Conservation (phyloP, 1,284 basidiomycete species). For the Albatrellus sp. region DNA sequence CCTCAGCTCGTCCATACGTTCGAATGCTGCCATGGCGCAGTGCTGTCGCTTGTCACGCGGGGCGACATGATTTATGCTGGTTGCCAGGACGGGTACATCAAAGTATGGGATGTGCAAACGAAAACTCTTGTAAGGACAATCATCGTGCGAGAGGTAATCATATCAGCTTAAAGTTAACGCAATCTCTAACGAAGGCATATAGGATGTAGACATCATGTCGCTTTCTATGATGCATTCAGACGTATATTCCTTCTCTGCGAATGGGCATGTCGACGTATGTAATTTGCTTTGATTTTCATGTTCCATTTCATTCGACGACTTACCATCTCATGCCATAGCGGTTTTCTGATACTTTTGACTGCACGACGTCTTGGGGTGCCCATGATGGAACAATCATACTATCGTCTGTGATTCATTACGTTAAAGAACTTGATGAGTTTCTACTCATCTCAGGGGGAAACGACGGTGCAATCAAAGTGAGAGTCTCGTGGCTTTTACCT, state of each 20-base stretch:
- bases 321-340: slow-evolving; percentile 27
- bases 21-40: slow-evolving; percentile 52
- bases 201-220: slow-evolving; percentile 71
- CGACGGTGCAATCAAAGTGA: slow-evolving; percentile 73
- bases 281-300: not conserved
- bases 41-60: slow-evolving; percentile 68
- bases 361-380: slow-evolving; percentile 68
- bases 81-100: slow-evolving; percentile 88
- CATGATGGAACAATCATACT: slow-evolving; percentile 76
- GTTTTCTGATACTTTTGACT: slow-evolving; percentile 76
- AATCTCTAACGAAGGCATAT: not conserved
- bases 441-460: slow-evolving; percentile 74
- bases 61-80: slow-evolving; percentile 85
- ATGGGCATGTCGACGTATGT: slow-evolving; percentile 65
- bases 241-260: slow-evolving; percentile 74
- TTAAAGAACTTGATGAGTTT: slow-evolving; percentile 19
- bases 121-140: slow-evolving; percentile 78
- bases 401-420: slow-evolving; percentile 50
- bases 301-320: slow-evolving; percentile 1
- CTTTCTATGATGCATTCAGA: slow-evolving; percentile 67
- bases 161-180: not conserved
- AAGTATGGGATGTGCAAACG: slow-evolving; percentile 87
- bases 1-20: slow-evolving; percentile 48
- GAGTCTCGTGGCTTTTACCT: not conserved
- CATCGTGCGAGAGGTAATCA: slow-evolving; percentile 65